Percentiles rank a stretch among this genome's conserved stretches.
phyloP scores from a whole-genome alignment of 176 grass and related monocot genomes.

The Coix lacrymajobi region DNA sequence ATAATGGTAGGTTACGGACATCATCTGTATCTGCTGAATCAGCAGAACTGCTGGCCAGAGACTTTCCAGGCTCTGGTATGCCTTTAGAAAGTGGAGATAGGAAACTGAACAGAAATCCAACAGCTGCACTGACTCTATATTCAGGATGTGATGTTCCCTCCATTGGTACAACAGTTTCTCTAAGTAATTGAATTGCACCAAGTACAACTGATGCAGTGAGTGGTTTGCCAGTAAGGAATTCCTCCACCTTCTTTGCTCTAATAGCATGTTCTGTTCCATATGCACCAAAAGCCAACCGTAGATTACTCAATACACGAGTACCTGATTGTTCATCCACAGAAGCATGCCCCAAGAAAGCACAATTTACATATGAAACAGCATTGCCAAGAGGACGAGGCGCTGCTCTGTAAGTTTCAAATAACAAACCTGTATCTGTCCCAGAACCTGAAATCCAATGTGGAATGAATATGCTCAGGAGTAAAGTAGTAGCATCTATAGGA shows the following conservation, averaged over 20 bases:
- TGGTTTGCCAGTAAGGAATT: slow-evolving; percentile 42
- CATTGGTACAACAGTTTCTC: slow-evolving; percentile 46
- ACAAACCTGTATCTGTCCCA: slow-evolving; percentile 1
- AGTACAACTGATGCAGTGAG: slow-evolving; percentile 40
- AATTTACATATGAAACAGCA: slow-evolving; percentile 72
- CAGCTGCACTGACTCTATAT: no score
- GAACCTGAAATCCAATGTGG: slow-evolving; percentile 38
- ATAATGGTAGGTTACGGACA: slow-evolving; percentile 2
- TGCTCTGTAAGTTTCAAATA: slow-evolving; percentile 63
- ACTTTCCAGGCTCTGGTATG: no score
- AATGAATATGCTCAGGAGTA: slow-evolving; percentile 66
- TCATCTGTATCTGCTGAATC: no score
- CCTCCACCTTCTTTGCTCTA: slow-evolving; percentile 60
- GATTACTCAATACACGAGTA: slow-evolving; percentile 33
- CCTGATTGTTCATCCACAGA: slow-evolving; percentile 27
- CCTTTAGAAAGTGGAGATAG: no score
- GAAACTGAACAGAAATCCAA: no score
- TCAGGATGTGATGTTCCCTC: no score
- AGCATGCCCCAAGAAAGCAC: slow-evolving; percentile 48
- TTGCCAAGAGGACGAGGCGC: slow-evolving; percentile 67
- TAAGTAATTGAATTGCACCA: slow-evolving; percentile 44
- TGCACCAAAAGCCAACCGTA: slow-evolving; percentile 59
- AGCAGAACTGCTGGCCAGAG: no score
- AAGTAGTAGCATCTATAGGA: slow-evolving; percentile 31
- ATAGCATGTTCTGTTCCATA: slow-evolving; percentile 65